phyloP scores from a whole-genome alignment of 1,139 yeast genomes.

The Meyerozyma athensensis region DNA sequence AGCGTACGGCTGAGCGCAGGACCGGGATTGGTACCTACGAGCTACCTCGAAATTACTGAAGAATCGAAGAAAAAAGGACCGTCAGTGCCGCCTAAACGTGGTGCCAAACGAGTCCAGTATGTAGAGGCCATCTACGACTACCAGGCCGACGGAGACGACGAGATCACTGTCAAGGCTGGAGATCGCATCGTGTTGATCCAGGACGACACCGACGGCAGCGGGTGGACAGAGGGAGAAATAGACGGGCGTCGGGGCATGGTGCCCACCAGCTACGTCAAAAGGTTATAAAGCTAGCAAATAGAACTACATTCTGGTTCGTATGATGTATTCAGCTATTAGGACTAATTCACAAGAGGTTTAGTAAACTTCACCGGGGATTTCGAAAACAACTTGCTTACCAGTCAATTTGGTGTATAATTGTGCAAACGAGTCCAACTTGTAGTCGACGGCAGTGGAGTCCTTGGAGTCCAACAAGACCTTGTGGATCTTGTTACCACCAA shows the following conservation, averaged over 20 bases:
- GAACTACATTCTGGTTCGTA: neutral
- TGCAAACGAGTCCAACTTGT: conserved; percentile 99
- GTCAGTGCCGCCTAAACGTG: conserved; percentile 78
- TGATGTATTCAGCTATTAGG: conserved; percentile 4
- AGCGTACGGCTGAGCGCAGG: conserved; percentile 38
- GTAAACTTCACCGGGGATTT: conserved; percentile 72
- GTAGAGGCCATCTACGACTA: conserved; percentile 79
- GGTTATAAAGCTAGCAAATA: conserved; percentile 16
- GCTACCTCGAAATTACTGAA: conserved; percentile 56
- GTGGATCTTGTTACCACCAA: conserved; percentile 98
- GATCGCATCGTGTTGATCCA: conserved; percentile 65
- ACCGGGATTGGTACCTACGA: conserved; percentile 82
- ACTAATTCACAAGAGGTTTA: conserved; percentile 16
- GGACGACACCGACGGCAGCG: conserved; percentile 77
- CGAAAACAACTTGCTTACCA: conserved; percentile 99
- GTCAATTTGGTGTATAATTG: conserved; percentile 97
- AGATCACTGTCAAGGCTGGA: conserved; percentile 66
- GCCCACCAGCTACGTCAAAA: conserved; percentile 71
- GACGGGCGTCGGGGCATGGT: conserved; percentile 71
- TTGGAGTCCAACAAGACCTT: conserved; percentile 97
- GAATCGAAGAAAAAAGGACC: conserved; percentile 57
- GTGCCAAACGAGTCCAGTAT: conserved; percentile 60
- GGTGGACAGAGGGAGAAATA: conserved; percentile 94
- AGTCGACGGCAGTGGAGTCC: conserved; percentile 96
- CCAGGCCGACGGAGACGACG: conserved; percentile 78